A percentile compares a stretch with the other conserved stretches of the same genome.
These are phyloP conservation scores for Didymella sp. DNA, from an alignment of 2,329 filamentous ascomycete genomes.

Conservation along the genomic window DNA sequence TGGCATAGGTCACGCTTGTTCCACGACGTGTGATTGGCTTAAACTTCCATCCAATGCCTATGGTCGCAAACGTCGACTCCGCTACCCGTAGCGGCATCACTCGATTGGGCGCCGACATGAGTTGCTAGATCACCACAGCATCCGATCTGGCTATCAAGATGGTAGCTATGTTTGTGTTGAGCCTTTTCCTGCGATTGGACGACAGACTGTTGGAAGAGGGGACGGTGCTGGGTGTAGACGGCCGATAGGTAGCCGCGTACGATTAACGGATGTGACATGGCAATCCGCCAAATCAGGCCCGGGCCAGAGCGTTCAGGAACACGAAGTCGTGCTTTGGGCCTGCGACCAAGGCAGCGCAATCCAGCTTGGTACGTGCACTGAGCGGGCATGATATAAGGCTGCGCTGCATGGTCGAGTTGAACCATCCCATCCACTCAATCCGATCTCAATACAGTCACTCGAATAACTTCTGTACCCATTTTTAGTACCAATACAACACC, in stretches of 20 bases:
- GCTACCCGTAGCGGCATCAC: not conserved
- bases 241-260: too few relatives aligned
- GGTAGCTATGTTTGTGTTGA: not conserved
- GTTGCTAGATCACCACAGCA: not conserved
- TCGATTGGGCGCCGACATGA: not conserved
- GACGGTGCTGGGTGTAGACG: not conserved
- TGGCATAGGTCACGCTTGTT: constrained; percentile 4
- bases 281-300: not conserved
- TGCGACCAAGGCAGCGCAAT: not conserved
- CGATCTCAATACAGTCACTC: not conserved
- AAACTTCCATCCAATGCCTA: not conserved
- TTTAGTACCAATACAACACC: not conserved
- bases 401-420: not conserved
- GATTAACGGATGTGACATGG: not conserved
- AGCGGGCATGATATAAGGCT: constrained; percentile 9
- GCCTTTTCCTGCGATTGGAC: not conserved
- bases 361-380: constrained; percentile 4
- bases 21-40: constrained; percentile 1
- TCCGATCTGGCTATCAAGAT: constrained; percentile 1
- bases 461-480: not conserved
- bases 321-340: not conserved
- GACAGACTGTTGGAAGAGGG: not conserved
- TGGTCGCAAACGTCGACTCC: not conserved
- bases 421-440: not conserved
- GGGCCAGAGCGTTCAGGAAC: constrained; percentile 1